phyloP scores from a whole-genome alignment of 2,329 filamentous ascomycete species.

The Huntiella omanensis region DNA sequence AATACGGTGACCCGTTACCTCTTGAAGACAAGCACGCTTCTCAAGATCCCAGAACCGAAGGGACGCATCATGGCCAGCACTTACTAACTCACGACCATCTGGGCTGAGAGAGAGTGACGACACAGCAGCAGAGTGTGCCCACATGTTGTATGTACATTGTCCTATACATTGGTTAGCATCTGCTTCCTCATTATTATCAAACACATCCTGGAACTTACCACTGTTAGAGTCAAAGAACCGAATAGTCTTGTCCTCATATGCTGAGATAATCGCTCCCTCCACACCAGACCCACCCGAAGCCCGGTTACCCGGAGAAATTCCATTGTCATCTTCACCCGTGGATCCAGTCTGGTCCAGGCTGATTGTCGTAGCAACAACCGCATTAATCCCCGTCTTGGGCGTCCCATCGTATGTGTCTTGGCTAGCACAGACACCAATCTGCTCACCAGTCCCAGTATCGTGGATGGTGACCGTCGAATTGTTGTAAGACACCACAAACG shows the following conservation, averaged over 20 bases:
- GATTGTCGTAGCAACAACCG: conserved; percentile 70
- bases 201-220: conserved; percentile 43
- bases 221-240: conserved; percentile 97
- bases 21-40: conserved; percentile 86
- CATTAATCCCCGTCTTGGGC: conserved; percentile 61
- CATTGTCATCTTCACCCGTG: conserved; percentile 49
- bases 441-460: conserved; percentile 79
- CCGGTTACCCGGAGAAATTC: conserved; percentile 60
- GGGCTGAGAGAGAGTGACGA: conserved; percentile 81
- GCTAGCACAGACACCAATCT: conserved; percentile 83
- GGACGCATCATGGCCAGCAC: conserved; percentile 85
- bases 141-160: conserved; percentile 98
- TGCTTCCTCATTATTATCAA: not conserved
- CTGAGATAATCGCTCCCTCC: conserved; percentile 86
- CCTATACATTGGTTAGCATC: conserved; percentile 32
- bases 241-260: conserved; percentile 90
- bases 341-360: conserved; percentile 55
- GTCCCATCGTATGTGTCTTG: conserved; percentile 86
- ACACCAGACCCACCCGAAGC: conserved; percentile 55
- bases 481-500: conserved; percentile 82
- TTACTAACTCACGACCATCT: conserved; percentile 85
- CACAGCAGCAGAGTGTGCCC: conserved; percentile 85
- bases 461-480: conserved; percentile 84
- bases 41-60: conserved; percentile 95
- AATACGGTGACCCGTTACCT: conserved; percentile 78